Evolutionary conservation across 306 rosid genomes (phyloP).

Genomic region (Cicer cuneatum): DNA sequence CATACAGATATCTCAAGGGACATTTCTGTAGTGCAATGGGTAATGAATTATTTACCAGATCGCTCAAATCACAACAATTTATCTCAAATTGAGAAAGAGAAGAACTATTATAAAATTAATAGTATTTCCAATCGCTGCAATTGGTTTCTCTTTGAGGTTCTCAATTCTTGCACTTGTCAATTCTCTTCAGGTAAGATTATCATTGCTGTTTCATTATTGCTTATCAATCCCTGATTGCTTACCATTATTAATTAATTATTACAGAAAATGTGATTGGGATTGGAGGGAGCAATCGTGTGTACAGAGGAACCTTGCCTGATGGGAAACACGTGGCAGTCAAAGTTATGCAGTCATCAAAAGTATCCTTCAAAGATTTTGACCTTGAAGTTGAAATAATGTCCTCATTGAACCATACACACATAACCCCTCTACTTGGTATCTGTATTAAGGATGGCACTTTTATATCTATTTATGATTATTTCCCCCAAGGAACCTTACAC

Average conservation of each 20-base stretch:
- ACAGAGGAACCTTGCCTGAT: slow-evolving; percentile 66
- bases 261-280: slow-evolving; percentile 47
- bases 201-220: too few species aligned
- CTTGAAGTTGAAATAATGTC: slow-evolving; percentile 67
- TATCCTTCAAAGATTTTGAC: slow-evolving; percentile 62
- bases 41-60: slow-evolving; percentile 80
- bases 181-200: slow-evolving; percentile 73
- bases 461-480: slow-evolving; percentile 72
- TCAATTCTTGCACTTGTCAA: slow-evolving; percentile 67
- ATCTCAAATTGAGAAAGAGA: slow-evolving; percentile 46
- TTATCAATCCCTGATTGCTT: too few species aligned
- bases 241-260: neutral
- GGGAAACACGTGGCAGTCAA: slow-evolving; percentile 85
- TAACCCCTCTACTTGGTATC: slow-evolving; percentile 67
- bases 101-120: slow-evolving; percentile 38
- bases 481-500: slow-evolving; percentile 78
- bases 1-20: slow-evolving; percentile 53
- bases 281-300: slow-evolving; percentile 87
- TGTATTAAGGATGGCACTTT: slow-evolving; percentile 54
- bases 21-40: slow-evolving; percentile 90
- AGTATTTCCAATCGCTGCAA: slow-evolving; percentile 60
- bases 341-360: slow-evolving; percentile 57
- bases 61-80: slow-evolving; percentile 53
- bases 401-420: slow-evolving; percentile 58
- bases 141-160: slow-evolving; percentile 69